Conservation (phyloP, 192 early-diverging fungal genomes). For the Podila epicladia region DNA sequence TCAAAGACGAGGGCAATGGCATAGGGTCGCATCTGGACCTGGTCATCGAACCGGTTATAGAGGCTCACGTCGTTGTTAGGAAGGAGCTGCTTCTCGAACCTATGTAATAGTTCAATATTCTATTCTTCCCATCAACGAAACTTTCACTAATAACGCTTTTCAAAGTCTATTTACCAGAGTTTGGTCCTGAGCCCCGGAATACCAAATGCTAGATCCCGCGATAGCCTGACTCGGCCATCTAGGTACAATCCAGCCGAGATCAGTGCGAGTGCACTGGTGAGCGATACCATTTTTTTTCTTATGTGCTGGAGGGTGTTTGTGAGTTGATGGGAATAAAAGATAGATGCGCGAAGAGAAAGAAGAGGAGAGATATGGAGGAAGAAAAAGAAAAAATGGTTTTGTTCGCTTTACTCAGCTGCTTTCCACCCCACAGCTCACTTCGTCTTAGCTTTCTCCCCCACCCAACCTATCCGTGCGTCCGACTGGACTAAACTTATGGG, state of each 20-base stretch:
- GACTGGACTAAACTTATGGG: too few relatives aligned
- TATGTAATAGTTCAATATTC: neutral
- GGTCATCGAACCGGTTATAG: slow-evolving; percentile 38
- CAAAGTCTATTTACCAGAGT: neutral
- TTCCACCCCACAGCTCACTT: too few relatives aligned
- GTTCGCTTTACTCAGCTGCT: neutral
- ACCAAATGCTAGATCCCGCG: slow-evolving; percentile 20
- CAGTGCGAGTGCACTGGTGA: slow-evolving; percentile 9
- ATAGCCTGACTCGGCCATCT: slow-evolving; percentile 21
- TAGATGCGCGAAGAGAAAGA: too few relatives aligned
- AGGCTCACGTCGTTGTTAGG: slow-evolving; percentile 26
- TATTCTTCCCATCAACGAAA: neutral
- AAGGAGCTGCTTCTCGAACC: slow-evolving; percentile 17
- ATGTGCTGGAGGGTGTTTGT: neutral
- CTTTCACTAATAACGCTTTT: neutral
- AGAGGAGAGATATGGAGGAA: neutral
- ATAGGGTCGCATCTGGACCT: slow-evolving; percentile 15
- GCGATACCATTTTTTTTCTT: slow-evolving; percentile 11
- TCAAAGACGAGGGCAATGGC: slow-evolving; percentile 52
- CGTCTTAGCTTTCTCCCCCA: too few relatives aligned
- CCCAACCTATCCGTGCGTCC: too few relatives aligned
- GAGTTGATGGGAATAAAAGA: neutral
- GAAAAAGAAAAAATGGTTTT: neutral
- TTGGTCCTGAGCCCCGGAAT: slow-evolving; percentile 19
- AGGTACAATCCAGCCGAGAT: slow-evolving; percentile 22